Base-by-base conservation (phyloP, 257 asterid genomes). In the Voacanga thouarsii region DNA sequence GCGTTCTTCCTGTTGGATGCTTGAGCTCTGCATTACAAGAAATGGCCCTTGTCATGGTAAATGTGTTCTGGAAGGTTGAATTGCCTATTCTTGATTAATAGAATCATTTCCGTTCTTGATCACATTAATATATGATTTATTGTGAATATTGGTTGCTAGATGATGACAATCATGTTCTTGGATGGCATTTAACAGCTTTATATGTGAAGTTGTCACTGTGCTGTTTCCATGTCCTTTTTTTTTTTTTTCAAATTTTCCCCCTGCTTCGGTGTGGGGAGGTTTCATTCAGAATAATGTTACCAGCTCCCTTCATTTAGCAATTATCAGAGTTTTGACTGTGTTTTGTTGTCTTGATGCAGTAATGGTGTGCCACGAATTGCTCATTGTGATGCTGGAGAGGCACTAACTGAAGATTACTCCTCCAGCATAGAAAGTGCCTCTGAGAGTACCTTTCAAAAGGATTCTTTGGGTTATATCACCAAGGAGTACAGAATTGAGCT, bases 311-410 rank as follows among this genome's bases (percentile, higher is more conserved):
- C n/a, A 0, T 75, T 55, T 7, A 50, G 45, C 30, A 59, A 23
- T 63, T 5, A 45, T 19, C 44, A 43, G 45, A 72, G 56, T 63
- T 73, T 45, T 72, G 41, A 74, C 18, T 8, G 5, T 8, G 5
- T 61, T 19, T 77, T 45, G 65, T 85, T 77, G 56, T 67, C 75
- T 21, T 85, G 77, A 79, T 80, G 78, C 92, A 90, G 97, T 71
- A 79, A 84, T 50, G 83, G 89, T 47, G 78, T 56, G 60, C 67
- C 86, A 0, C 85, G 47, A 44, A 79, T 90, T 72, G 88, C 92
- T 37, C 78, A 84, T 75, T 95, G 93, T 37, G 99, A 95, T 82
- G 92, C 97, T 66, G 97, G 97, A 14, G 74, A 53, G 43, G 84
- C 84, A 64, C 49, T 88, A 19, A 85, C 72, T 72, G 97, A 84